Conservation (phyloP, 805 yeast genomes). For the Teunomyces aglyptinius region DNA sequence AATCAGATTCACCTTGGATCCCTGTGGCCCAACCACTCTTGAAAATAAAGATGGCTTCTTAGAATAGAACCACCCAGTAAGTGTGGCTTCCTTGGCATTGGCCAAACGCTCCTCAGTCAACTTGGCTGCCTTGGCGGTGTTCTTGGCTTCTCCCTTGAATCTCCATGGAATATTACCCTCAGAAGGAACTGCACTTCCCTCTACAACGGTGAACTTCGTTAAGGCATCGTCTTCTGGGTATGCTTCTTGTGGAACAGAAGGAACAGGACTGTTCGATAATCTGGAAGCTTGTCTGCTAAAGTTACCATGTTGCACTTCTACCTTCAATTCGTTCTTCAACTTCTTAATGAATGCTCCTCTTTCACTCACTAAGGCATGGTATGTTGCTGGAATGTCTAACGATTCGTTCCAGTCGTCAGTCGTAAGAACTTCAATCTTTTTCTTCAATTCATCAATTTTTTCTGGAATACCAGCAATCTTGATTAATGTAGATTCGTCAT, state of each 20-base stretch:
- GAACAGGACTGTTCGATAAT: constrained; percentile 42
- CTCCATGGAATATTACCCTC: constrained; percentile 59
- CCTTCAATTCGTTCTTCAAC: constrained; percentile 50
- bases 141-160: constrained; percentile 52
- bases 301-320: constrained; percentile 61
- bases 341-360: constrained; percentile 61
- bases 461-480: constrained; percentile 66
- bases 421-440: constrained; percentile 57
- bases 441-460: constrained; percentile 60
- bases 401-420: constrained; percentile 56
- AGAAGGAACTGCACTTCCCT: constrained; percentile 22
- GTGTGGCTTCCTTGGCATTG: constrained; percentile 43
- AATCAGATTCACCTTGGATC: constrained; percentile 60
- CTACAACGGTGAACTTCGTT: constrained; percentile 48
- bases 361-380: constrained; percentile 63
- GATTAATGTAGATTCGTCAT: constrained; percentile 49
- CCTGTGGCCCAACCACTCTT: constrained; percentile 74
- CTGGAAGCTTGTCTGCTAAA: constrained; percentile 48
- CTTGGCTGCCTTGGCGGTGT: constrained; percentile 52
- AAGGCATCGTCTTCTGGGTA: constrained; percentile 39
- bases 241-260: constrained; percentile 48
- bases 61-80: constrained; percentile 63
- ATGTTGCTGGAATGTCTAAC: constrained; percentile 54
- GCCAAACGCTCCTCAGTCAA: constrained; percentile 50
- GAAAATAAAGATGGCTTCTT: constrained; percentile 53